phyloP scores from a whole-genome alignment of 2,329 filamentous ascomycete genomes.

The Fragosphaeria purpurea region DNA sequence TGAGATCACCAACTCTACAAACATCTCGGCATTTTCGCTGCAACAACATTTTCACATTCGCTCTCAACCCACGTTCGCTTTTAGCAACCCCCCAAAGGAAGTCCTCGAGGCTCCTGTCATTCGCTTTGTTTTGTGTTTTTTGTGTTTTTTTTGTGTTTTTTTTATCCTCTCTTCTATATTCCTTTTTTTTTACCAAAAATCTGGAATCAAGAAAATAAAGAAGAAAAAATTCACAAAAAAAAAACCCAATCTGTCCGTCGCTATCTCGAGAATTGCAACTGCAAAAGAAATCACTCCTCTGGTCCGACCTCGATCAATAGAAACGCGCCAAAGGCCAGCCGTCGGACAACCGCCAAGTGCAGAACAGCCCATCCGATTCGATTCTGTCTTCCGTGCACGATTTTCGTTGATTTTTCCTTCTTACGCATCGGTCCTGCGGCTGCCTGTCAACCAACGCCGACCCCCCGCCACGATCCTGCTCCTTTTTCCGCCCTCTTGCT shows the following conservation, averaged over 20 bases:
- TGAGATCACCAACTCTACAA: conserved; percentile 5
- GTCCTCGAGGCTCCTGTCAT: conserved; percentile 68
- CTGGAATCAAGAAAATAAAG: conserved; percentile 13
- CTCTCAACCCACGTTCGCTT: conserved; percentile 39
- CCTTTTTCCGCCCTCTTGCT: too few relatives aligned
- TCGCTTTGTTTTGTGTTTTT: conserved; percentile 52
- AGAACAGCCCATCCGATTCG: too few relatives aligned
- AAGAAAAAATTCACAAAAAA: conserved; percentile 2
- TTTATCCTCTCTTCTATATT: too few relatives aligned
- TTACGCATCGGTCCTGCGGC: too few relatives aligned
- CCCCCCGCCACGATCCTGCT: too few relatives aligned
- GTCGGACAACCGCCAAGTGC: too few relatives aligned
- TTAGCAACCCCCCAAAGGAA: conserved; percentile 44
- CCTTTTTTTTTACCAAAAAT: neutral
- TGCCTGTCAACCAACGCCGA: too few relatives aligned
- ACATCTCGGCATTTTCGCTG: conserved; percentile 26
- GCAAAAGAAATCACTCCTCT: neutral
- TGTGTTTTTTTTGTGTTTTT: neutral
- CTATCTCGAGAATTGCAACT: conserved; percentile 1
- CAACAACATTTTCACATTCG: conserved; percentile 19
- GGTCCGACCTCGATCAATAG: too few relatives aligned
- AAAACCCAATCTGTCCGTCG: neutral
- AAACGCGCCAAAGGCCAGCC: neutral
- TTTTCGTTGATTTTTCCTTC: too few relatives aligned
- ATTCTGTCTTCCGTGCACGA: too few relatives aligned